Conservation (phyloP, 2,329 filamentous ascomycete genomes). For the Claviceps humidiphila region DNA sequence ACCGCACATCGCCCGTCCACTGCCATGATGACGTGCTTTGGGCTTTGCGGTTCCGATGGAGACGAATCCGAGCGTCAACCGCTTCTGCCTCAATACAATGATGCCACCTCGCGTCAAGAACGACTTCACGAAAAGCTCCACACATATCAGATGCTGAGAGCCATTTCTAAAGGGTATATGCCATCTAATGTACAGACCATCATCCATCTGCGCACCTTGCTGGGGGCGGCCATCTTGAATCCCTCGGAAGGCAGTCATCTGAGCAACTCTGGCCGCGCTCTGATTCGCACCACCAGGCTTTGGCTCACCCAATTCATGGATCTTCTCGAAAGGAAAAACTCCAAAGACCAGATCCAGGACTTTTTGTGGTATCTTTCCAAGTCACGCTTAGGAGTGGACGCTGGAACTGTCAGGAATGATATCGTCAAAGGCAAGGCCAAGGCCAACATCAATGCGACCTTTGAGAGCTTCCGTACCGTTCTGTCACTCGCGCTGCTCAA, state of each 20-base stretch:
- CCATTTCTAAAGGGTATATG: conserved; percentile 75
- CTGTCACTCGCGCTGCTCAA: conserved; percentile 79
- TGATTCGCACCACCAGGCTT: conserved; percentile 58
- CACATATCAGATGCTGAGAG: conserved; percentile 80
- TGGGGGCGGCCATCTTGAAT: conserved; percentile 68
- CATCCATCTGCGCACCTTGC: conserved; percentile 63
- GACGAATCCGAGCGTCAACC: conserved; percentile 54
- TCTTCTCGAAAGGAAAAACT: conserved; percentile 72
- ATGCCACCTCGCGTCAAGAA: conserved; percentile 67
- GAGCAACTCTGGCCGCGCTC: conserved; percentile 61
- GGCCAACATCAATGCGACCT: conserved; percentile 33
- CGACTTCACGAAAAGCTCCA: conserved; percentile 81
- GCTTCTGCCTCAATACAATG: conserved; percentile 67
- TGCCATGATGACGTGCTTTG: conserved; percentile 51
- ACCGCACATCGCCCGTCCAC: background rate
- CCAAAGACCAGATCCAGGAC: conserved; percentile 75
- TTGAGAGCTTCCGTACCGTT: conserved; percentile 71
- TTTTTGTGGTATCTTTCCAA: conserved; percentile 76
- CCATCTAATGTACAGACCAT: conserved; percentile 79
- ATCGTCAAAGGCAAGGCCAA: conserved; percentile 18
- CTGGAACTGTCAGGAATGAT: conserved; percentile 16
- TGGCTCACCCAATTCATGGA: conserved; percentile 72
- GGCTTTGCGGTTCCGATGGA: conserved; percentile 31
- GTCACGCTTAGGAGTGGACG: conserved; percentile 41
- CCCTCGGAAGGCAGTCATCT: conserved; percentile 49